Conservation (phyloP, 1,139 yeast species). For the Citeromyces siamensis region DNA sequence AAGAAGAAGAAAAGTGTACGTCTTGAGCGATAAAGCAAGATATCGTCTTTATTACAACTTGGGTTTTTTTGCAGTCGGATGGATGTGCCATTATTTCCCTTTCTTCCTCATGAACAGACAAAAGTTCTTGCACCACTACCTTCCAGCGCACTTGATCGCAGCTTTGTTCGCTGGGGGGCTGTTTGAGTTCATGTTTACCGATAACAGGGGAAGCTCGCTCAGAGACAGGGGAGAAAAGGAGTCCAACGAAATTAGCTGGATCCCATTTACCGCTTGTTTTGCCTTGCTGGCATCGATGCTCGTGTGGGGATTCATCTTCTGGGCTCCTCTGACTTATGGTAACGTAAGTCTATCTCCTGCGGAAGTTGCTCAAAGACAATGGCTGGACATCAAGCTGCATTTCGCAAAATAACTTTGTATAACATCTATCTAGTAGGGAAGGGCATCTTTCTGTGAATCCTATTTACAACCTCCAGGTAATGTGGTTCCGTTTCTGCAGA, state of each 20-base stretch:
- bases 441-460: slow-evolving; percentile 59
- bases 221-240: slow-evolving; percentile 17
- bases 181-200: slow-evolving; percentile 68
- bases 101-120: slow-evolving; percentile 90
- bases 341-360: slow-evolving; percentile 47
- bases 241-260: slow-evolving; percentile 12
- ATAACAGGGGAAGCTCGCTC: slow-evolving; percentile 23
- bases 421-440: slow-evolving; percentile 36
- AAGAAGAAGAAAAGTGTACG: slow-evolving; percentile 53
- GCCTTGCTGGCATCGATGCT: slow-evolving; percentile 32
- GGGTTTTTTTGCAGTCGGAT: slow-evolving; percentile 78
- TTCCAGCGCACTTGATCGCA: slow-evolving; percentile 92
- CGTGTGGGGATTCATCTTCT: slow-evolving; percentile 55
- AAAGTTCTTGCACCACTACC: slow-evolving; percentile 86
- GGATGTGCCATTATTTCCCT: slow-evolving; percentile 84
- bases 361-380: slow-evolving; percentile 63
- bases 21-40: slow-evolving; percentile 52
- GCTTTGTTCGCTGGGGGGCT: slow-evolving; percentile 76
- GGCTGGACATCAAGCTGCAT: slow-evolving; percentile 75
- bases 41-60: slow-evolving; percentile 68
- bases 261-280: slow-evolving; percentile 22
- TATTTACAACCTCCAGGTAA: slow-evolving; percentile 40
- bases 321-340: slow-evolving; percentile 84
- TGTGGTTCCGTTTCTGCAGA: slow-evolving; percentile 51
- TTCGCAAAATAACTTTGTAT: slow-evolving; percentile 40